These are phyloP conservation scores for Ceratocystis ficicola DNA, from an alignment of 2,329 filamentous ascomycete species.

Conservation along the genomic window DNA sequence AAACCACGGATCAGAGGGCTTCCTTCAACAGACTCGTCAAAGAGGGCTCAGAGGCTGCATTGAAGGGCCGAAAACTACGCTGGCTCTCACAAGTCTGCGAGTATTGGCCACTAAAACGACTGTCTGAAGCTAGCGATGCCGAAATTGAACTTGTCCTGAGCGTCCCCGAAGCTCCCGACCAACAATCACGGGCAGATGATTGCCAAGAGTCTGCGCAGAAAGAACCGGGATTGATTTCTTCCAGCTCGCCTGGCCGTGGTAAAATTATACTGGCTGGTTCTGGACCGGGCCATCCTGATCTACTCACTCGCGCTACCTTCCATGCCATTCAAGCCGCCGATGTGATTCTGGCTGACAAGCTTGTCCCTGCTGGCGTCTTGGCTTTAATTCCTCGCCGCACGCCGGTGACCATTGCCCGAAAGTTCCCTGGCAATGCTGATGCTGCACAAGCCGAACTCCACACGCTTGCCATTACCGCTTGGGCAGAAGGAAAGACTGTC, in stretches of 20 bases:
- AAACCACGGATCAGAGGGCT: constrained; percentile 62
- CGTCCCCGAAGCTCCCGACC: constrained; percentile 41
- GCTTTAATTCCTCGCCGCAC: constrained; percentile 84
- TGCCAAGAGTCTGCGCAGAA: background rate
- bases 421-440: constrained; percentile 96
- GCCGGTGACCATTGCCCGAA: constrained; percentile 81
- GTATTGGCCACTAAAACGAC: constrained; percentile 83
- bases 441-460: constrained; percentile 83
- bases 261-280: constrained; percentile 81
- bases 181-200: constrained; percentile 3
- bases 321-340: constrained; percentile 64
- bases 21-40: constrained; percentile 74
- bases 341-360: constrained; percentile 73
- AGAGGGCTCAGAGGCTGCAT: constrained; percentile 58
- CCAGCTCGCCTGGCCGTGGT: constrained; percentile 34
- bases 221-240: background rate
- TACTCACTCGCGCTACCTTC: constrained; percentile 72
- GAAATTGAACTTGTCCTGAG: constrained; percentile 68
- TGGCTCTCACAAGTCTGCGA: constrained; percentile 96
- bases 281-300: constrained; percentile 82
- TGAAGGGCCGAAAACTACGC: constrained; percentile 69
- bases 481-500: constrained; percentile 58
- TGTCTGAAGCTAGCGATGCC: constrained; percentile 65
- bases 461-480: constrained; percentile 58
- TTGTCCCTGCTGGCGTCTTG: constrained; percentile 72